Percentiles rank a stretch among this genome's conserved stretches.
These are phyloP conservation scores for Arthroderma uncinatum DNA, from an alignment of 2,329 filamentous ascomycete genomes.

Conservation along the genomic window DNA sequence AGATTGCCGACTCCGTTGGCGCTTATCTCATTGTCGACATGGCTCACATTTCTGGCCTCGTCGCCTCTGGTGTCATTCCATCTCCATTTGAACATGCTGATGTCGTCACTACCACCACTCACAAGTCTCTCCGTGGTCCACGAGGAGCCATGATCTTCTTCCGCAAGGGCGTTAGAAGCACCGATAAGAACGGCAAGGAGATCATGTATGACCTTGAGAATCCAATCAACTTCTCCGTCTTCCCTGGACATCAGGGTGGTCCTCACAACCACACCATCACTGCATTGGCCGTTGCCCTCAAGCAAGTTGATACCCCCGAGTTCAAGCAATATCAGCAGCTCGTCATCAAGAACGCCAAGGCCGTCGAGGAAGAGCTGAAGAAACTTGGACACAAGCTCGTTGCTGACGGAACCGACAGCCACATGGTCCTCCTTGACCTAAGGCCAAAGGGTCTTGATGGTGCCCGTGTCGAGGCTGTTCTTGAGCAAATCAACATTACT, in stretches of 20 bases:
- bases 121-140: conserved; percentile 92
- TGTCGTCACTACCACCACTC: conserved; percentile 93
- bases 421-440: conserved; percentile 84
- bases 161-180: conserved; percentile 77
- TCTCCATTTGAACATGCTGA: conserved; percentile 83
- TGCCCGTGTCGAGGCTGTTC: conserved; percentile 82
- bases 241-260: conserved; percentile 94
- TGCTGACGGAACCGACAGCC: conserved; percentile 91
- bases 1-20: conserved; percentile 80
- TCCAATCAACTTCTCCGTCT: conserved; percentile 92
- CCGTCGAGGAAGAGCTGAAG: conserved; percentile 67
- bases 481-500: conserved; percentile 96
- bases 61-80: conserved; percentile 83
- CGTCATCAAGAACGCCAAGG: conserved; percentile 82
- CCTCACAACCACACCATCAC: conserved; percentile 99
- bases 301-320: conserved; percentile 79
- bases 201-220: conserved; percentile 81
- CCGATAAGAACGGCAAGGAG: conserved; percentile 79
- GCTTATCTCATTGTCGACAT: conserved; percentile 93
- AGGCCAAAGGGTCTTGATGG: conserved; percentile 83
- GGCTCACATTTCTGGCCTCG: conserved; percentile 90
- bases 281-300: conserved; percentile 82
- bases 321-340: conserved; percentile 89
- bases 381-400: conserved; percentile 69
- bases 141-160: conserved; percentile 98